Conservation (phyloP, 805 yeast species). For the Hanseniaspora mollemarum region DNA sequence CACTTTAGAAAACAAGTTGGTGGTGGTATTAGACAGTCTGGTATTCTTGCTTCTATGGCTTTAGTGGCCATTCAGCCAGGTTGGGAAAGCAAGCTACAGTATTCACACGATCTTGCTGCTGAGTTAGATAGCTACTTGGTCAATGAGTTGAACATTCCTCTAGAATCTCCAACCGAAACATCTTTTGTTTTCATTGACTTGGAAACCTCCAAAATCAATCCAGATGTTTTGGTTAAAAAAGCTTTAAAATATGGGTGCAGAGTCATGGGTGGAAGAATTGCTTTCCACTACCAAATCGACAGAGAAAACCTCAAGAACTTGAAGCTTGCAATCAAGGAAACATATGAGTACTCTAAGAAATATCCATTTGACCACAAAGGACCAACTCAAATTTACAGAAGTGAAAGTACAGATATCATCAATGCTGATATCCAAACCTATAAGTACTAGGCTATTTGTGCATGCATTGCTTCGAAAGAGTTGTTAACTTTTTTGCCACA, state of each 20-base stretch:
- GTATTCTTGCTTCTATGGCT: conserved; percentile 73
- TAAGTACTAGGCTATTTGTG: conserved; percentile 22
- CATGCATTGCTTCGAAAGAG: too few species aligned
- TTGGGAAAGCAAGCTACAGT: conserved; percentile 41
- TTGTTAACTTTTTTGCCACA: too few species aligned
- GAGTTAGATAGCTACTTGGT: conserved; percentile 43
- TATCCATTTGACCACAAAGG: conserved; percentile 44
- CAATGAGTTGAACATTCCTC: conserved; percentile 39
- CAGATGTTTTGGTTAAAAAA: conserved; percentile 40
- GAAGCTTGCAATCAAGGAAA: conserved; percentile 47
- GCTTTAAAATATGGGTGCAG: conserved; percentile 51
- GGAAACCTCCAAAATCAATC: conserved; percentile 42
- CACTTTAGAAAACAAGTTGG: conserved; percentile 88
- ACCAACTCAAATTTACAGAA: conserved; percentile 38
- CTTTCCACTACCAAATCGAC: conserved; percentile 64
- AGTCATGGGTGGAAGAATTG: conserved; percentile 61
- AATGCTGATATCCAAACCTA: conserved; percentile 28
- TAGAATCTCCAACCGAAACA: conserved; percentile 70
- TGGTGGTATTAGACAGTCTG: conserved; percentile 86
- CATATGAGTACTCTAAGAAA: conserved; percentile 41
- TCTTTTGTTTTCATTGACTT: conserved; percentile 72
- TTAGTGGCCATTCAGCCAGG: conserved; percentile 63
- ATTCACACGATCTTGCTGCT: conserved; percentile 42
- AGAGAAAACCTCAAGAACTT: conserved; percentile 45
- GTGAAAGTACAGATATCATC: conserved; percentile 30